These are phyloP conservation scores for Zygoascus tannicola DNA, from an alignment of 805 yeast species.

Conservation along the genomic window DNA sequence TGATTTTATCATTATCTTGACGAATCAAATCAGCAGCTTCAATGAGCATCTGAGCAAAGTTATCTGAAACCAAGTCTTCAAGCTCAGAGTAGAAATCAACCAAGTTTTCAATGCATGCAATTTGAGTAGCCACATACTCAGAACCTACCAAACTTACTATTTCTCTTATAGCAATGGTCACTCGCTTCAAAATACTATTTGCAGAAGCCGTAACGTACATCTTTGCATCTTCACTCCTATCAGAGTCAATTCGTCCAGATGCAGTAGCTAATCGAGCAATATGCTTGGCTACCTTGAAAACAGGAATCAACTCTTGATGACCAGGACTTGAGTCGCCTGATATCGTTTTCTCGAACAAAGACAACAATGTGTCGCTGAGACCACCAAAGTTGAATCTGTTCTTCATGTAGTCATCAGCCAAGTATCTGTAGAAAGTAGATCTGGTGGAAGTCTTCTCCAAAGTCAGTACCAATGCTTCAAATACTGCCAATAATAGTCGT, in stretches of 20 bases:
- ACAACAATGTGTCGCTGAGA: slow-evolving; percentile 35
- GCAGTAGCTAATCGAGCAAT: slow-evolving; percentile 13
- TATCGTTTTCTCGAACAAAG: slow-evolving; percentile 10
- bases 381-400: slow-evolving; percentile 32
- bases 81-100: slow-evolving; percentile 45
- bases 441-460: slow-evolving; percentile 19
- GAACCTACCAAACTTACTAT: slow-evolving; percentile 7
- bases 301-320: slow-evolving; percentile 6
- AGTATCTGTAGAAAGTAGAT: slow-evolving; percentile 11
- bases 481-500: slow-evolving; percentile 10
- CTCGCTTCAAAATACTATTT: slow-evolving; percentile 9
- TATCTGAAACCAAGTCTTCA: slow-evolving; percentile 32
- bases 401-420: slow-evolving; percentile 19
- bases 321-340: slow-evolving; percentile 5
- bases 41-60: slow-evolving; percentile 35
- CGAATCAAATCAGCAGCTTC: slow-evolving; percentile 47
- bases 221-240: slow-evolving; percentile 13
- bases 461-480: slow-evolving; percentile 20
- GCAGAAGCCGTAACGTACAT: slow-evolving; percentile 8
- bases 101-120: slow-evolving; percentile 49
- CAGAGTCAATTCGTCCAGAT: slow-evolving; percentile 15
- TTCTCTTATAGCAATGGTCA: slow-evolving; percentile 12
- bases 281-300: slow-evolving; percentile 13
- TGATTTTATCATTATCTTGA: slow-evolving; percentile 45
- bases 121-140: slow-evolving; percentile 31